Evolutionary conservation across 2,329 filamentous ascomycete species (phyloP), one percentile per base, ranked within the genome.

Genomic region (Tolypocladium tropicale): DNA sequence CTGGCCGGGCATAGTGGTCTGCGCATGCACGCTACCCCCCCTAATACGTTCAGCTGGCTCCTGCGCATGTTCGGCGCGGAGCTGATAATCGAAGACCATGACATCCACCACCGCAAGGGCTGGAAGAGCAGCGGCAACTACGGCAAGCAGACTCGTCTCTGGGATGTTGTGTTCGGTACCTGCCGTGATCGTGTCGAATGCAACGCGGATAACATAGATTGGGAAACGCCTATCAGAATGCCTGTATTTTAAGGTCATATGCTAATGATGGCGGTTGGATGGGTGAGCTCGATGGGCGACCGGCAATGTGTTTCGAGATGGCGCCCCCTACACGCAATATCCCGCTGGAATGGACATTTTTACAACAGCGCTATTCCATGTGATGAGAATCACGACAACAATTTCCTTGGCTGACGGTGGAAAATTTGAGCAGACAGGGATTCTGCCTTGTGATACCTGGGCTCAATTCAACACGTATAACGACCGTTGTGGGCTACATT

Each of bases 61-160:
- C 59, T 76, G 23, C 61, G 64, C 43, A 50, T 64, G 11, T 60
- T 73, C 6, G 59, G 68, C 25, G 57, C 54, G 39, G 73, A 76
- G 32, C 61, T 76, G 6, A 61, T 71, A 1, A 69, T 74, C 36
- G 74, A 76, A 58, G 74, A 76, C 37, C 70, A 73, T 52, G 70
- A 73, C 56, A 58, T 73, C 9, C 70, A 73, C 56, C 70, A 73
- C 53, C 67, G 70, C 3, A 66, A 65, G 56, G 70, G 70, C 1
- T 73, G 68, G 67, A 69, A 65, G 52, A 68, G 63, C 55, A 72
- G 69, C 51, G 59, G 65, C 54, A 73, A 72, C 58, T 73, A 72
- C 54, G 70, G 70, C 55, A 73, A 73, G 58, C 70, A 72, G 59
- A 72, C 69, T 7, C 55, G 67, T 1, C 53, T 73, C 5, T 73